Percentiles rank a stretch among this genome's conserved stretches.
Conservation (phyloP, 2,329 filamentous ascomycete species). For the Talaromyces amestolkiae region DNA sequence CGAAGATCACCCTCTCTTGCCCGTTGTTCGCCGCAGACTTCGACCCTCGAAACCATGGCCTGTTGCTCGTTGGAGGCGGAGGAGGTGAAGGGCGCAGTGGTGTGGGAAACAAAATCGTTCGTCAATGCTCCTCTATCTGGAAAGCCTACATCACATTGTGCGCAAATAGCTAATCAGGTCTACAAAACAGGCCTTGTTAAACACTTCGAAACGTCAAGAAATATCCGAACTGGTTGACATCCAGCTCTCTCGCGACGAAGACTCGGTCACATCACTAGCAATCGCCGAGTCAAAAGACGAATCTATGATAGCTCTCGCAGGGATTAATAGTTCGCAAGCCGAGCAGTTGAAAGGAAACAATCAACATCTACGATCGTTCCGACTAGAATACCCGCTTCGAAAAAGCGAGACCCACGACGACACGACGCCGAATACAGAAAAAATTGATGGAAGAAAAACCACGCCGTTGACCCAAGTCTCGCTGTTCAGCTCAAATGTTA, state of each 20-base stretch:
- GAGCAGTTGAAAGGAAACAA: conserved; percentile 75
- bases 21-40: conserved; percentile 87
- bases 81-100: conserved; percentile 79
- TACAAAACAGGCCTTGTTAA: conserved; percentile 61
- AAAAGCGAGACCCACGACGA: conserved; percentile 29
- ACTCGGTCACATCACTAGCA: conserved; percentile 81
- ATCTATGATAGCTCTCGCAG: conserved; percentile 63
- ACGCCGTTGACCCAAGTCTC: conserved; percentile 50
- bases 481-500: conserved; percentile 48
- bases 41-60: conserved; percentile 72
- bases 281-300: conserved; percentile 60
- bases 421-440: conserved; percentile 22
- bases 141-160: not conserved
- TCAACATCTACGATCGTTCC: conserved; percentile 76
- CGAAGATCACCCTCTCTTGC: conserved; percentile 70
- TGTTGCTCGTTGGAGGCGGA: conserved; percentile 79
- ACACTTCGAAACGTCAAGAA: conserved; percentile 64
- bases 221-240: conserved; percentile 68
- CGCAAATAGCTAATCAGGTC: not conserved
- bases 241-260: conserved; percentile 77
- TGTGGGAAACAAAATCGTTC: conserved; percentile 81
- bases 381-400: conserved; percentile 56
- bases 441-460: conserved; percentile 34
- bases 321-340: conserved; percentile 75
- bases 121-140: conserved; percentile 30